A percentile compares a stretch with the other conserved stretches of the same genome.
These are phyloP conservation scores for Colletotrichum noveboracense DNA, from an alignment of 2,329 filamentous ascomycete species.

Conservation along the genomic window DNA sequence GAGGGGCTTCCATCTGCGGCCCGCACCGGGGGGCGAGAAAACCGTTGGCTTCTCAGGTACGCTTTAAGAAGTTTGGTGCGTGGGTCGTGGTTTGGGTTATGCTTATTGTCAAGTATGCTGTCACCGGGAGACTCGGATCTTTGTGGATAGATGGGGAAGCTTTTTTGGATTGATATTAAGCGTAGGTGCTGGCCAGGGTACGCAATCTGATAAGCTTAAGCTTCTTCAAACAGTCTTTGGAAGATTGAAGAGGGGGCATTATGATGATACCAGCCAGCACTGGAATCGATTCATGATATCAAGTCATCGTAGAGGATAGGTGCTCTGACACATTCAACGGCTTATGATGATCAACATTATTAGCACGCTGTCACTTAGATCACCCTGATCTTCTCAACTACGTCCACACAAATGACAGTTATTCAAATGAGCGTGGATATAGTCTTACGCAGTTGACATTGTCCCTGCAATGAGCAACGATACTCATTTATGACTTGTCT, in stretches of 20 bases:
- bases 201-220: background rate
- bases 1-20: background rate
- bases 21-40: background rate
- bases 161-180: background rate
- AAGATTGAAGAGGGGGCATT: background rate
- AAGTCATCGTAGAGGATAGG: background rate
- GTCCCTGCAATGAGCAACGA: background rate
- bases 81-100: background rate
- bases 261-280: background rate
- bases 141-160: background rate
- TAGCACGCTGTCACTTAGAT: accelerated
- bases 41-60: background rate
- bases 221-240: background rate
- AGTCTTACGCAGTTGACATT: background rate
- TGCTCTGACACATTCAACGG: background rate
- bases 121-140: background rate
- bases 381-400: accelerated
- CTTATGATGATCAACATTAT: accelerated
- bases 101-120: background rate
- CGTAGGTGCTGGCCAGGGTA: background rate
- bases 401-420: accelerated
- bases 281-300: background rate
- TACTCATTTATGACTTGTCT: accelerated
- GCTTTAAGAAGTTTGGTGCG: background rate
- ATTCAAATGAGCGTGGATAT: background rate